phyloP scores from a whole-genome alignment of 2,329 filamentous ascomycete genomes.

The Sporothrix pallida region DNA sequence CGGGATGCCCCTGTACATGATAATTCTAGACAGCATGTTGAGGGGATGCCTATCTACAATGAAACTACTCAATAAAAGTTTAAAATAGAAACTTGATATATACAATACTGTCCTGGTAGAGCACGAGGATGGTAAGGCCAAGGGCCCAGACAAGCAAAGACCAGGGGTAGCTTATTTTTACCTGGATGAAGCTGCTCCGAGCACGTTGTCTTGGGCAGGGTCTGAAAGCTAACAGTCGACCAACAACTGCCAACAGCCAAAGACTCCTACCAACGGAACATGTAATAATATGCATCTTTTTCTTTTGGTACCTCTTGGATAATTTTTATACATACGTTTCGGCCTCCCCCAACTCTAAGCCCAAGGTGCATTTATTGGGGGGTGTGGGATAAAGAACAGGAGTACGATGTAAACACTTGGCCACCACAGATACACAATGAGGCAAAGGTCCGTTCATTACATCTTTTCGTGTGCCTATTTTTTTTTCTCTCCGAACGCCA shows the following conservation, averaged over 20 bases:
- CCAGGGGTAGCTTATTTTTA: neutral
- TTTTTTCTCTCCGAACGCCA: conserved; percentile 3
- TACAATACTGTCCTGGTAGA: neutral
- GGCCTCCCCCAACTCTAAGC: conserved; percentile 28
- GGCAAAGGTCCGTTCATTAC: neutral
- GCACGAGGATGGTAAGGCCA: neutral
- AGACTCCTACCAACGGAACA: neutral
- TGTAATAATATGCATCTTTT: neutral
- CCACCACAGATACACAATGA: neutral
- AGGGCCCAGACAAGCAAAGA: neutral
- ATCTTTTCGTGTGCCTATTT: neutral
- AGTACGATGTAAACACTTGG: neutral
- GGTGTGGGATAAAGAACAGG: neutral
- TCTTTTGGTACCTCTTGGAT: neutral
- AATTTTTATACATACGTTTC: neutral
- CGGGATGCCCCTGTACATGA: neutral
- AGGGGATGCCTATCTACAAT: neutral
- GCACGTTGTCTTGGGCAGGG: neutral
- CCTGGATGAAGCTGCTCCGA: neutral
- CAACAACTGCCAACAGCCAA: neutral
- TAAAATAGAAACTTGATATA: neutral
- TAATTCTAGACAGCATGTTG: neutral
- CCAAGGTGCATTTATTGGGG: neutral
- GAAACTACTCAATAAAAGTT: neutral
- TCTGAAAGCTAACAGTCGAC: neutral